Percentiles rank a stretch among this genome's conserved stretches.
Evolutionary conservation across 2,329 filamentous ascomycete genomes (phyloP).

Genomic region (Hypoxylon sp.): DNA sequence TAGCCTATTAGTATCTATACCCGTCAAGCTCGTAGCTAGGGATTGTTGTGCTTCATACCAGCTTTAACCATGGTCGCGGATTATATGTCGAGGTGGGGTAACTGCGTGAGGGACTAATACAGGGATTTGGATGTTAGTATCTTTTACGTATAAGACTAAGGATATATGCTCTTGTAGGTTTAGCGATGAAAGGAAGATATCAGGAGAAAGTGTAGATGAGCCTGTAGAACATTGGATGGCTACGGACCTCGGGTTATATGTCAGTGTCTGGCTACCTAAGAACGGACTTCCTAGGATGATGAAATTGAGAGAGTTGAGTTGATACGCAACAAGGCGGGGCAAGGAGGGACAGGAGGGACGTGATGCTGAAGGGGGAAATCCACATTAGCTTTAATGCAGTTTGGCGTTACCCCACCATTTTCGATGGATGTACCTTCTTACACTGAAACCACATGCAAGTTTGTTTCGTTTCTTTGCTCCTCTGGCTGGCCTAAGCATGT

Average conservation of each 20-base stretch:
- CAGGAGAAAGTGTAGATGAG: slow-evolving; percentile 7
- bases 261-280: slow-evolving; percentile 4
- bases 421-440: slow-evolving; percentile 8
- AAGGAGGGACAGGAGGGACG: slow-evolving; percentile 37
- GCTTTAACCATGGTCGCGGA: slow-evolving; percentile 69
- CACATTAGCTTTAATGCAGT: slow-evolving; percentile 37
- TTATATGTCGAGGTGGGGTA: slow-evolving; percentile 48
- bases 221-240: slow-evolving; percentile 18
- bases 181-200: slow-evolving; percentile 6
- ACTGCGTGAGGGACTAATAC: slow-evolving; percentile 23
- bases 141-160: slow-evolving; percentile 3
- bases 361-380: slow-evolving; percentile 24
- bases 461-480: slow-evolving; percentile 8
- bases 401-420: slow-evolving; percentile 39
- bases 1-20: slow-evolving; percentile 19
- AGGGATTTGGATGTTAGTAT: slow-evolving; percentile 23
- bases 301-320: slow-evolving; percentile 37
- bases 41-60: slow-evolving; percentile 57
- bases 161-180: slow-evolving; percentile 1
- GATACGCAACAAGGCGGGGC: slow-evolving; percentile 41
- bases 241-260: slow-evolving; percentile 28
- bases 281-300: slow-evolving; percentile 31
- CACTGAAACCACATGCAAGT: slow-evolving; percentile 39
- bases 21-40: background rate
- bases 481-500: slow-evolving; percentile 8